Conservation (phyloP, 805 yeast species). For the Metschnikowia koreensis region DNA sequence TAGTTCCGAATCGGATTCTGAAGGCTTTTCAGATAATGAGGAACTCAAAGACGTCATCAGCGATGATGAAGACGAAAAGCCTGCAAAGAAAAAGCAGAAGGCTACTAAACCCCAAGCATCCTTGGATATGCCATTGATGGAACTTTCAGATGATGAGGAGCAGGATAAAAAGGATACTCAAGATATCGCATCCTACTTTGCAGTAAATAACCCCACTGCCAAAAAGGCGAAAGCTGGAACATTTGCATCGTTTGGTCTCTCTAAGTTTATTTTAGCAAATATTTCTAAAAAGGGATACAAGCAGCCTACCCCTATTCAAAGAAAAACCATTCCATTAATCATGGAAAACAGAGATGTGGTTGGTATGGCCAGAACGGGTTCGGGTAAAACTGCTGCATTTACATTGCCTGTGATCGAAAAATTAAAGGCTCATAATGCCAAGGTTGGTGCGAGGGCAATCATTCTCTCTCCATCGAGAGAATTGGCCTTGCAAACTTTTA, state of each 20-base stretch:
- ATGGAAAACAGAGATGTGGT: conserved; percentile 90
- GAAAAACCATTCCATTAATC: conserved; percentile 90
- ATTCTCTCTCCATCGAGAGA: conserved; percentile 95
- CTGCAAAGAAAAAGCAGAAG: conserved; percentile 27
- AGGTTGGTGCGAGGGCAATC: conserved; percentile 84
- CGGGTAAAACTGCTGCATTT: conserved; percentile 98
- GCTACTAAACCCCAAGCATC: conserved; percentile 24
- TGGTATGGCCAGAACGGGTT: conserved; percentile 99
- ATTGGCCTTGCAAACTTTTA: conserved; percentile 88
- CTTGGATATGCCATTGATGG: conserved; percentile 47
- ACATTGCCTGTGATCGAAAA: conserved; percentile 85
- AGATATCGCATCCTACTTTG: conserved; percentile 46
- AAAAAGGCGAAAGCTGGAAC: conserved; percentile 74
- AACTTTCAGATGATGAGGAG: conserved; percentile 48
- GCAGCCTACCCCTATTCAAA: conserved; percentile 96
- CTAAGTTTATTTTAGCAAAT: conserved; percentile 65
- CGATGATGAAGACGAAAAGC: conserved; percentile 39
- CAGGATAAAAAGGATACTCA: conserved; percentile 38
- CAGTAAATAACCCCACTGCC: conserved; percentile 39
- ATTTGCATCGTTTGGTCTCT: conserved; percentile 86
- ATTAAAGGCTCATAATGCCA: conserved; percentile 78
- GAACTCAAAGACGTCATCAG: conserved; percentile 47
- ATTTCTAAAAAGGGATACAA: conserved; percentile 82
- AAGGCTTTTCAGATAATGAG: conserved; percentile 19
- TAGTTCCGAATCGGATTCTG: conserved; percentile 18